phyloP scores from a whole-genome alignment of 2,329 filamentous ascomycete species.

The Xylaria multiplex region DNA sequence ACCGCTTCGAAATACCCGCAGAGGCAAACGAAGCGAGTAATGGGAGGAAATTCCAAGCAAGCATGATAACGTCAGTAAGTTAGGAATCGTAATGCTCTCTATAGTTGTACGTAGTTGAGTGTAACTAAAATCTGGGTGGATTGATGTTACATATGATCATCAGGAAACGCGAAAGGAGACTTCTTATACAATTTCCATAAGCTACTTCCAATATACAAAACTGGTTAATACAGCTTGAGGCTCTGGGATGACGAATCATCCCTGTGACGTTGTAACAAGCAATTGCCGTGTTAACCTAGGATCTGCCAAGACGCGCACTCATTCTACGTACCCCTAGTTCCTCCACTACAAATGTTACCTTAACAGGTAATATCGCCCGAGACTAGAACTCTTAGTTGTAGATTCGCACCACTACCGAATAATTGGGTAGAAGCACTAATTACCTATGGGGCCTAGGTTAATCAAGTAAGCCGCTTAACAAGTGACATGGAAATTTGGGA shows the following conservation, averaged over 20 bases:
- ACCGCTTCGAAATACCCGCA: background rate
- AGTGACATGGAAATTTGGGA: background rate
- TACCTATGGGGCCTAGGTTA: background rate
- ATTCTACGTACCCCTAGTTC: constrained; percentile 16
- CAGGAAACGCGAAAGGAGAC: background rate
- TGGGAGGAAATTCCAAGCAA: constrained; percentile 4
- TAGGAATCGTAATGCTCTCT: background rate
- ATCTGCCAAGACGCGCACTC: constrained; percentile 17
- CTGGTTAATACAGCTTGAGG: background rate
- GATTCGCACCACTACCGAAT: too few relatives aligned
- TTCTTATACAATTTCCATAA: constrained; percentile 1
- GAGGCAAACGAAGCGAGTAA: constrained; percentile 13
- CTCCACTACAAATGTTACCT: background rate
- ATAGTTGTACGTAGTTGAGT: background rate
- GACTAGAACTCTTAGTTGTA: too few relatives aligned
- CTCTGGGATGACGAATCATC: constrained; percentile 1
- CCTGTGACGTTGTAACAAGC: background rate
- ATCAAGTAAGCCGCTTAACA: too few relatives aligned
- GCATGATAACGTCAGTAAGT: constrained; percentile 10
- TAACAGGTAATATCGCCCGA: too few relatives aligned
- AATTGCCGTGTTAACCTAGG: background rate
- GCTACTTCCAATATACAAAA: background rate
- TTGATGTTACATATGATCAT: constrained; percentile 14
- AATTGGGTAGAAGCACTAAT: too few relatives aligned
- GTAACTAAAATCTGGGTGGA: background rate